These are phyloP conservation scores for Penicillium sp. DNA, from an alignment of 2,329 filamentous ascomycete species.

Conservation along the genomic window DNA sequence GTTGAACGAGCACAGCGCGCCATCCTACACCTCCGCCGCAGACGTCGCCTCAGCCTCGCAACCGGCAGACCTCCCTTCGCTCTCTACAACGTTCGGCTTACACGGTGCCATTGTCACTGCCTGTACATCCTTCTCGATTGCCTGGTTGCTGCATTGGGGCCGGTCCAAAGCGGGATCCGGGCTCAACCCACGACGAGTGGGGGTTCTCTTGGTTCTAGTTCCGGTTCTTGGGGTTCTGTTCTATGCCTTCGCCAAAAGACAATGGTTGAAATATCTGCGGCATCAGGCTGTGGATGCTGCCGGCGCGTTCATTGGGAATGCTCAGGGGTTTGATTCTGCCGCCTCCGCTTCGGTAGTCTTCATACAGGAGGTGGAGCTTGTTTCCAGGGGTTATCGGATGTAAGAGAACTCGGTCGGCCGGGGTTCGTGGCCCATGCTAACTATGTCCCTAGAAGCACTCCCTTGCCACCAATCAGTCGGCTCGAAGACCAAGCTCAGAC, in stretches of 20 bases:
- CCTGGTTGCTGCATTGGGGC: constrained; percentile 70
- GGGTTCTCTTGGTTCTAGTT: constrained; percentile 46
- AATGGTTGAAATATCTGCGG: constrained; percentile 76
- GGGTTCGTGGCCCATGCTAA: constrained; percentile 22
- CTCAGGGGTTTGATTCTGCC: constrained; percentile 77
- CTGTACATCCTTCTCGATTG: constrained; percentile 58
- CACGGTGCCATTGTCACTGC: constrained; percentile 65
- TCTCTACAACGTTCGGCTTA: constrained; percentile 54
- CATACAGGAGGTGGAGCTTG: constrained; percentile 92
- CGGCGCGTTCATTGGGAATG: constrained; percentile 65
- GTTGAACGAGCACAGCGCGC: constrained; percentile 60
- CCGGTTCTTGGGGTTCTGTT: constrained; percentile 56
- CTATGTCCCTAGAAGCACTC: constrained; percentile 64
- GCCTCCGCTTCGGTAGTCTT: constrained; percentile 73
- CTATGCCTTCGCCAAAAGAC: constrained; percentile 71
- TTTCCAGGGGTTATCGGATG: constrained; percentile 85
- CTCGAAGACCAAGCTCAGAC: constrained; percentile 79
- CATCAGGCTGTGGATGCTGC: constrained; percentile 70
- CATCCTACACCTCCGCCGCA: constrained; percentile 40
- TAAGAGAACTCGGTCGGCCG: constrained; percentile 44
- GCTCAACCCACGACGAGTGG: constrained; percentile 43
- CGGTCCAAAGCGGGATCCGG: constrained; percentile 54
- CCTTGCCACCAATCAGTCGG: constrained; percentile 85
- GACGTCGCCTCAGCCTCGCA: constrained; percentile 34
- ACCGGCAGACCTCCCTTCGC: constrained; percentile 31